Conservation (phyloP, 371 early-diverging fungal genomes). For the Dichotomocladium elegans region DNA sequence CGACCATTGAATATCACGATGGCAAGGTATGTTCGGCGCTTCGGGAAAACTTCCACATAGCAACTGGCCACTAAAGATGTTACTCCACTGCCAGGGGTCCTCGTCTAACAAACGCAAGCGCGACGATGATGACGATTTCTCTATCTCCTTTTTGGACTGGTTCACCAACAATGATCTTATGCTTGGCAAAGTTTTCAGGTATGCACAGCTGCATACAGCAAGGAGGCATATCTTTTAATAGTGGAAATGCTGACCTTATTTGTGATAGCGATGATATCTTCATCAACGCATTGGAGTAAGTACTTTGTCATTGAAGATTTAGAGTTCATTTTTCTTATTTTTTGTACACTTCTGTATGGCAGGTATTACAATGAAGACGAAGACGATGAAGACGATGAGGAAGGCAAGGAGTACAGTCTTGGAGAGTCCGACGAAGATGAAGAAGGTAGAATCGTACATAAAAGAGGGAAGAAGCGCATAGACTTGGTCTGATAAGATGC, state of each 20-base stretch:
- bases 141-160: conserved; percentile 40
- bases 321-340: background rate
- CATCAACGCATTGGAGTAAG: conserved; percentile 32
- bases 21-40: no score
- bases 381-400: conserved; percentile 10
- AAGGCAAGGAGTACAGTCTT: conserved; percentile 4
- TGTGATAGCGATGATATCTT: conserved; percentile 35
- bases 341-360: background rate
- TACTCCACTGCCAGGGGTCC: conserved; percentile 8
- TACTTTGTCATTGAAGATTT: background rate
- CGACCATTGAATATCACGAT: conserved; percentile 48
- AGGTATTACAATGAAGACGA: conserved; percentile 20
- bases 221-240: background rate
- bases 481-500: background rate
- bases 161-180: conserved; percentile 40
- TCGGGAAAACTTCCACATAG: no score
- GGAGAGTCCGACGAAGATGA: background rate
- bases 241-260: background rate
- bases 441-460: background rate
- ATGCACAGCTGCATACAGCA: no score
- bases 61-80: no score
- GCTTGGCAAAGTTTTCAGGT: conserved; percentile 28
- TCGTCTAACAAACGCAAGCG: conserved; percentile 45
- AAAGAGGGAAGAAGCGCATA: background rate
- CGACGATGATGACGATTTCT: conserved; percentile 23